Evolutionary conservation across 257 asterid species (phyloP).

Genomic region (Nyctanthes arbortristis): DNA sequence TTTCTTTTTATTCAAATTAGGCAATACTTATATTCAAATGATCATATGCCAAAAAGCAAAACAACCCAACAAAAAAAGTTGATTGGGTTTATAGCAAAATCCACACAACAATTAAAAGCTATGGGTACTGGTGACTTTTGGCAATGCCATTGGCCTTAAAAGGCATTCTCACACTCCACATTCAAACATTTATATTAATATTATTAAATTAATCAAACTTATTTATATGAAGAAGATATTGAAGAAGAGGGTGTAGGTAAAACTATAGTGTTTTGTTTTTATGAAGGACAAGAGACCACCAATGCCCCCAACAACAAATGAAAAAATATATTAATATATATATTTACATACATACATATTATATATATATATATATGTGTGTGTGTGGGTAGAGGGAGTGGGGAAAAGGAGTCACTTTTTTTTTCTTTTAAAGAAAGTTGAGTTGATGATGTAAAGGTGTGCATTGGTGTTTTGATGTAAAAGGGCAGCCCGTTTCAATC

Average conservation of each 20-base stretch:
- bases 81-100: constrained; percentile 31
- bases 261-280: too few relatives aligned
- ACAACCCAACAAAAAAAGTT: constrained; percentile 1
- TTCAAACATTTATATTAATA: constrained; percentile 22
- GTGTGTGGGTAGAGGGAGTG: too few relatives aligned
- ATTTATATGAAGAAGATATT: not conserved
- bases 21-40: constrained; percentile 8
- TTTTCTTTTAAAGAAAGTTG: constrained; percentile 57
- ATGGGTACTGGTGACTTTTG: constrained; percentile 25
- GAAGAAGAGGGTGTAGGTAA: constrained; percentile 1
- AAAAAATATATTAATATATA: too few relatives aligned
- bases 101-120: constrained; percentile 40
- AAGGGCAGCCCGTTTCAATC: constrained; percentile 39
- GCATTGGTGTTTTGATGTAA: constrained; percentile 43
- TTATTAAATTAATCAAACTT: not conserved
- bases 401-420: constrained; percentile 21
- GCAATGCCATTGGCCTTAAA: constrained; percentile 17
- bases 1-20: not conserved
- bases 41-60: not conserved
- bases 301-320: not conserved
- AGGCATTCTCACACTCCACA: constrained; percentile 29
- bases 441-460: constrained; percentile 52
- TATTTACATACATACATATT: too few relatives aligned
- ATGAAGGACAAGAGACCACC: not conserved
- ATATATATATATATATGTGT: not conserved